Base-by-base conservation (phyloP, 495 filamentous ascomycete genomes). In the Hypoxylon lenormandii region DNA sequence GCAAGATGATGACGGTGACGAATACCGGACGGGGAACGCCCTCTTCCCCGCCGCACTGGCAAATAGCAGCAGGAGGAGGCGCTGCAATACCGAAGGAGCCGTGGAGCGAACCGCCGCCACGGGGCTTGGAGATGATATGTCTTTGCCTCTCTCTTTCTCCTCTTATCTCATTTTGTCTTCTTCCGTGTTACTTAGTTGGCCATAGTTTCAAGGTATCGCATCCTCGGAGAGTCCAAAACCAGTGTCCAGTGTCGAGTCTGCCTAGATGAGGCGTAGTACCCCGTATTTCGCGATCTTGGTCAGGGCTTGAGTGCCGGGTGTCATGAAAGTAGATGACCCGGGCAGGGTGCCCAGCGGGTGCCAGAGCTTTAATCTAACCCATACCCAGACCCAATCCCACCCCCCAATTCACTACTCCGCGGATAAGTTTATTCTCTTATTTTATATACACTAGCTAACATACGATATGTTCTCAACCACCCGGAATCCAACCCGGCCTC, bases 21-120 rank as follows among this genome's bases (percentile, higher is more conserved):
- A 23, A 26, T 40, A 54, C 52, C 47, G 49, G 50, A 56, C 66
- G 66, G 60, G 60, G 60, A 64, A 23, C 43, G 54, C 55, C 66
- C 60, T 42, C 36, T 45, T 60, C 49, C 45, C 47, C 46, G 22
- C 36, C 22, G n/a, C 37, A 26, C 23, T n/a, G 49, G 36, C 30
- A 48, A 15, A 11, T 10, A 45, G 21, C 16, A 51, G 43, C 56
- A 70, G 66, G 66, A 70, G 55, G 66, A 70, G 66, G 66, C 66
- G 50, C 56, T 70, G 66, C 23, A 43, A 36, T 56, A 42, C 43
- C 60, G 60, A 70, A 70, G 66, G 66, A 70, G 60, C 55, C 33
- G 50, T 56, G 22, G 50, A 48, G 62, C 36, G 19, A 30, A 21
- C 47, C 19, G 13, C 26, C 40, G 21, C 40, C 49, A 55, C 42